A percentile compares a stretch with the other conserved stretches of the same genome.
phyloP scores from a whole-genome alignment of 148 eudicot genomes.

The Selenicereus undatus region DNA sequence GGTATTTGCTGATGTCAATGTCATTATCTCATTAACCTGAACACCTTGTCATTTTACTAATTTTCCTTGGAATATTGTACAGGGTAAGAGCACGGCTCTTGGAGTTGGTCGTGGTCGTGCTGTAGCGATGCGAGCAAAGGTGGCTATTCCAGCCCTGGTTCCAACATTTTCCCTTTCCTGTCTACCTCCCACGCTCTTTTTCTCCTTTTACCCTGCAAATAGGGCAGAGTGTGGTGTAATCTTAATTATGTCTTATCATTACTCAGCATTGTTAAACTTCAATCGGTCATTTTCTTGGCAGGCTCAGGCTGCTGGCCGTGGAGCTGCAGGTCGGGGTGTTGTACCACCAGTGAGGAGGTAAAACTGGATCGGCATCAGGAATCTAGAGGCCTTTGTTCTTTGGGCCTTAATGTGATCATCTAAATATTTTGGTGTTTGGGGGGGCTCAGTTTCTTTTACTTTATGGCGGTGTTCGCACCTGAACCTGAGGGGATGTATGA shows the following conservation, averaged over 20 bases:
- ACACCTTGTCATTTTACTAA: slow-evolving; percentile 4
- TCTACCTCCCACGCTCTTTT: neutral
- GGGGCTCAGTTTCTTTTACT: neutral
- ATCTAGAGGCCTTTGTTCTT: neutral
- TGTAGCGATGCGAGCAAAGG: slow-evolving; percentile 91
- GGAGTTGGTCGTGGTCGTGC: slow-evolving; percentile 99
- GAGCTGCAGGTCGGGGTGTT: neutral
- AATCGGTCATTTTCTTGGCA: neutral
- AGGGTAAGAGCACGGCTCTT: slow-evolving; percentile 93
- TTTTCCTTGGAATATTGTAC: slow-evolving; percentile 12
- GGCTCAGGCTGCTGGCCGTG: neutral
- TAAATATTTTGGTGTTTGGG: slow-evolving; percentile 7
- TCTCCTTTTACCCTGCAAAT: neutral
- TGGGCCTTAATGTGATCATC: neutral
- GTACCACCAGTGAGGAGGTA: neutral
- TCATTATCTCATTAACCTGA: neutral
- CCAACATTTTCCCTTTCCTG: neutral
- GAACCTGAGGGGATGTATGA: slow-evolving; percentile 19
- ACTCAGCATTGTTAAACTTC: neutral
- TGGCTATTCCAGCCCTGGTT: slow-evolving; percentile 17
- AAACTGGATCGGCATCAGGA: neutral
- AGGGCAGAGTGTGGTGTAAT: neutral
- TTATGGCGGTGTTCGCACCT: slow-evolving; percentile 5
- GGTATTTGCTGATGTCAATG: slow-evolving; percentile 36
- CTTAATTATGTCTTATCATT: no score